phyloP scores from a whole-genome alignment of 2,329 filamentous ascomycete genomes.

The Fusarium redolens region DNA sequence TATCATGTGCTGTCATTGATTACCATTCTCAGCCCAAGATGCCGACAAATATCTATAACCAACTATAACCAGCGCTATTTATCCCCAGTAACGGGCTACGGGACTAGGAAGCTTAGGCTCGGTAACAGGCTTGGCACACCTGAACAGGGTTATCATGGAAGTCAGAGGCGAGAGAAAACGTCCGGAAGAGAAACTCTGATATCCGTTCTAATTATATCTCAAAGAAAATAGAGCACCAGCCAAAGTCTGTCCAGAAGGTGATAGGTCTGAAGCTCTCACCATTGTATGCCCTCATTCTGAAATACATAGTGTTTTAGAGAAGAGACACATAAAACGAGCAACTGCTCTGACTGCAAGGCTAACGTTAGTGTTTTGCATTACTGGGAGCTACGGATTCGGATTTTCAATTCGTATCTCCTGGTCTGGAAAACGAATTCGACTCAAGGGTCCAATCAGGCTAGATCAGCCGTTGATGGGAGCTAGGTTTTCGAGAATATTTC shows the following conservation, averaged over 20 bases:
- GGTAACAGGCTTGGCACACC: constrained; percentile 29
- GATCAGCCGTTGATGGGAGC: constrained; percentile 4
- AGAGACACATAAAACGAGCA: not conserved
- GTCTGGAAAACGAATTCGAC: not conserved
- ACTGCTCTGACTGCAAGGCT: not conserved
- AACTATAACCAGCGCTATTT: not conserved
- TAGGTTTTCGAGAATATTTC: not conserved
- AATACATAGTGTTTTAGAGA: not conserved
- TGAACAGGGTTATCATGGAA: constrained; percentile 8
- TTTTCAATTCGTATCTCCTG: constrained; percentile 10
- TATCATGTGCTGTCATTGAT: not conserved
- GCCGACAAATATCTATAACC: constrained; percentile 1
- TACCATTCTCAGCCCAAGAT: constrained; percentile 5
- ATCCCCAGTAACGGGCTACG: constrained; percentile 2
- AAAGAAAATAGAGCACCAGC: not conserved
- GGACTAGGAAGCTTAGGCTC: constrained; percentile 18
- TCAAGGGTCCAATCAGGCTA: constrained; percentile 12
- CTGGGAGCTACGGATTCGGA: constrained; percentile 1
- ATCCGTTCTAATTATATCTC: constrained; percentile 6
- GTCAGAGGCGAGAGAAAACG: not conserved
- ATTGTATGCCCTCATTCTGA: not conserved
- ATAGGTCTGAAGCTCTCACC: not conserved
- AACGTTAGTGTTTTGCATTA: not conserved
- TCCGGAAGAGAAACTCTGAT: not conserved
- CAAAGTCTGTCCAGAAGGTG: not conserved